Conservation (phyloP, 2,329 filamentous ascomycete genomes). For the Aspergillaceae sp. region DNA sequence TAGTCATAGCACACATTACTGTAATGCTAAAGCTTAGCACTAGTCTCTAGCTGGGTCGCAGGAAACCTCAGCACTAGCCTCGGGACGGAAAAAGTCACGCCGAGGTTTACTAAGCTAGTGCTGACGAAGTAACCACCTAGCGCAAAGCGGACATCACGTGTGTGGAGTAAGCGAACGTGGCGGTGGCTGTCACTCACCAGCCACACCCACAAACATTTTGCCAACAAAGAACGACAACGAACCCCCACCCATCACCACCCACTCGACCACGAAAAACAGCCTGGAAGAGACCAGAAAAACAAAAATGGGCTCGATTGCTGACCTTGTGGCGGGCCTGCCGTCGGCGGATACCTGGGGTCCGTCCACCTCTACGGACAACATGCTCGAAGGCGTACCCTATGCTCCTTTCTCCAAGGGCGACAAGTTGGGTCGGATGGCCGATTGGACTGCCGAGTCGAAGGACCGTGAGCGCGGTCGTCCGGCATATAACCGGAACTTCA, state of each 20-base stretch:
- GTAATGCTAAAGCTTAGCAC: too few relatives aligned
- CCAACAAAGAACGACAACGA: too few relatives aligned
- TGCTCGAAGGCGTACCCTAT: conserved; percentile 89
- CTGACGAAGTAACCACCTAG: too few relatives aligned
- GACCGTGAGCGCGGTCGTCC: conserved; percentile 62
- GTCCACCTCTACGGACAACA: conserved; percentile 70
- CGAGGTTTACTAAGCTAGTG: too few relatives aligned
- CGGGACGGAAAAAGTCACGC: too few relatives aligned
- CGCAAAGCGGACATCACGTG: too few relatives aligned
- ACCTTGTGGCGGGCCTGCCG: conserved; percentile 63
- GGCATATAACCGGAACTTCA: conserved; percentile 87
- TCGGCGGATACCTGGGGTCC: conserved; percentile 82
- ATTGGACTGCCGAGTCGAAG: conserved; percentile 92
- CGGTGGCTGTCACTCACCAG: too few relatives aligned
- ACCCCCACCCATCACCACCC: background rate
- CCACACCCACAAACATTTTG: too few relatives aligned
- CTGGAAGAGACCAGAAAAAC: conserved; percentile 1
- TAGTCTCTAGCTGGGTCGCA: too few relatives aligned
- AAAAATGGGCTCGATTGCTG: conserved; percentile 50
- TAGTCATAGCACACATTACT: too few relatives aligned
- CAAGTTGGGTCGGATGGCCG: conserved; percentile 97
- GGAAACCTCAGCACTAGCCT: too few relatives aligned
- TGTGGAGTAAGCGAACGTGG: too few relatives aligned
- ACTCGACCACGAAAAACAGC: background rate
- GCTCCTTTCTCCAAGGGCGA: conserved; percentile 98